Evolutionary conservation across 2,329 filamentous ascomycete species (phyloP), one percentile per base, ranked within the genome.

Genomic region (Sporothrix humicola): DNA sequence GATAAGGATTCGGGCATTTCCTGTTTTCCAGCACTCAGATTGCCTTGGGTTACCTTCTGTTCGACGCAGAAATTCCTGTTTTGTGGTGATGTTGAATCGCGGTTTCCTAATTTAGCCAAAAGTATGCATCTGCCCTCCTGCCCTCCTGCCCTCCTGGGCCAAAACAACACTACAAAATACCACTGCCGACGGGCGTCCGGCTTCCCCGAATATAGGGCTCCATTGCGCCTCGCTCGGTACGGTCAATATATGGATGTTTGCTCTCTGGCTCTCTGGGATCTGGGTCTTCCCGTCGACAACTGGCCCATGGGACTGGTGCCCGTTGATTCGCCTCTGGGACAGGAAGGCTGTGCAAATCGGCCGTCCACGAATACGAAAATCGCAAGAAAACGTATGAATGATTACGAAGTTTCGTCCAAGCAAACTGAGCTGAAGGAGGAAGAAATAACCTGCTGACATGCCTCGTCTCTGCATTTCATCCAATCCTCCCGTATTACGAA

Each of bases 341-440:
- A 65, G 20, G 61, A 48, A 66, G 61, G 61, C 61, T 66, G 42
- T 66, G 61, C 61, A 66, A 48, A 66, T 66, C 42, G 61, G n/a
- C 26, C 23, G 42, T 17, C n/a, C 61, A 48, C 61, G 42, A 66
- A 48, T 15, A 66, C 42, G 42, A 44, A 13, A 26, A 44, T 17
- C 46, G 9, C 52, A 56, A 56, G n/a, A 23, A 23, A 1, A 42
- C n/a, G n/a, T n/a, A n/a, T n/a, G n/a, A 58, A 31, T 31, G 31
- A 6, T 31, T 58, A 5, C 23, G 56, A 31, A 42, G 59, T 17
- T 42, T 7, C n/a, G 59, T 44, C 37, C 31, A 7, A 37, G 31
- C 2, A 37, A 37, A 37, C 31, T 37, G 31, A 37, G 31, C 3
- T 37, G 31, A 37, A 37, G 31, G 6, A 63, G 17, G 0, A 12